Percentiles rank a stretch among this genome's conserved stretches.
Conservation (phyloP, 1,284 basidiomycete species). For the Wolfiporia cocos region DNA sequence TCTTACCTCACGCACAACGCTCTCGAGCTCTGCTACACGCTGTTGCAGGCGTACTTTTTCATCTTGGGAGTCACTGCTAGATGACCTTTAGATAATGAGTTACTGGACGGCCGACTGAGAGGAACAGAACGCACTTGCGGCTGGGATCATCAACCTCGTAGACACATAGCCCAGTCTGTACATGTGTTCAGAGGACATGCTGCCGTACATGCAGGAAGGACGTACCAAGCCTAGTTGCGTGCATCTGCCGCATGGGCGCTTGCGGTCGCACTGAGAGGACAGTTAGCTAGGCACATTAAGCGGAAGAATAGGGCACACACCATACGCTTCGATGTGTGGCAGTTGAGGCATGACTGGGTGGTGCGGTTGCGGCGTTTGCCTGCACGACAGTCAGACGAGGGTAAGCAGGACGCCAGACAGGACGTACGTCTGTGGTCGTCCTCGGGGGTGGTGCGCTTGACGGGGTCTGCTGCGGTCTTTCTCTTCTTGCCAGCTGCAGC, state of each 20-base stretch:
- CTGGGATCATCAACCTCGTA: conserved; percentile 80
- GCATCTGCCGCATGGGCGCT: conserved; percentile 67
- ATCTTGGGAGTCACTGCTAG: conserved; percentile 33
- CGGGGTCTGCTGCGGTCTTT: conserved; percentile 14
- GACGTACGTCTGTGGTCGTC: conserved; percentile 27
- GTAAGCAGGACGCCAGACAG: background rate
- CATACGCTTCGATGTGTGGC: conserved; percentile 79
- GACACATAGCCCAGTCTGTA: conserved; percentile 73
- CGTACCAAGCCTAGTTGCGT: conserved; percentile 66
- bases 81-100: conserved; percentile 1
- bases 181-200: no score
- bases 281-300: conserved; percentile 2
- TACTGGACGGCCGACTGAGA: background rate
- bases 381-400: conserved; percentile 6
- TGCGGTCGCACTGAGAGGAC: conserved; percentile 54
- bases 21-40: conserved; percentile 78
- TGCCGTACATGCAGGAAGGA: conserved; percentile 3
- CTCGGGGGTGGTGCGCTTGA: conserved; percentile 23
- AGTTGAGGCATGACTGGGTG: conserved; percentile 61
- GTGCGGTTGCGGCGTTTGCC: conserved; percentile 53
- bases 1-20: conserved; percentile 71
- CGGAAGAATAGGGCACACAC: conserved; percentile 31
- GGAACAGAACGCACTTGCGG: conserved; percentile 32
- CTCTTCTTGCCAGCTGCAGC: conserved; percentile 23
- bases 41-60: conserved; percentile 64